Evolutionary conservation across 179 eudicot genomes (phyloP).

Genomic region (Camellia oleifera): DNA sequence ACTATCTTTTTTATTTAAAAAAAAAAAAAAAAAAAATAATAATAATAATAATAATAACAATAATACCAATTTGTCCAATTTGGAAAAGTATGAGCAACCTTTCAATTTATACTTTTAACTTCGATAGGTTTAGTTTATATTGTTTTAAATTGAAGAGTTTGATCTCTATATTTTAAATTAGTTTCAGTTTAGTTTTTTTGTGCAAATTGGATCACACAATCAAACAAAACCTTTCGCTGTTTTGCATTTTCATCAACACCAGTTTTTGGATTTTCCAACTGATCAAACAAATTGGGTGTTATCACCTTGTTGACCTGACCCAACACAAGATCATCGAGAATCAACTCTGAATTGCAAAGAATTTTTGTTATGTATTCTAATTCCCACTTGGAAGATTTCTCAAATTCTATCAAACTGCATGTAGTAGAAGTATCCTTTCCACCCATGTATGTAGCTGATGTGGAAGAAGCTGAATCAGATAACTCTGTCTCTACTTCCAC

Average conservation of each 20-base stretch:
- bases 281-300: constrained; percentile 52
- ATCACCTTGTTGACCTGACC: constrained; percentile 43
- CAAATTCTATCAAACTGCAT: constrained; percentile 14
- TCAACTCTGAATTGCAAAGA: constrained; percentile 44
- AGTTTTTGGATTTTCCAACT: constrained; percentile 50
- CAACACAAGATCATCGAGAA: constrained; percentile 37
- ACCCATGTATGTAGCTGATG: constrained; percentile 24
- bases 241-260: constrained; percentile 36
- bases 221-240: constrained; percentile 59
- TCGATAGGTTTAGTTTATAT: too few relatives aligned
- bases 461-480: constrained; percentile 62
- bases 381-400: constrained; percentile 50
- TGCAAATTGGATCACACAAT: constrained; percentile 33
- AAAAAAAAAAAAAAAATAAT: neutral
- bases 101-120: too few relatives aligned
- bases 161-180: too few relatives aligned
- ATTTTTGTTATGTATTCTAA: constrained; percentile 52
- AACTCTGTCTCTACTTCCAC: constrained; percentile 51
- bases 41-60: too few relatives aligned
- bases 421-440: constrained; percentile 21
- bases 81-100: neutral
- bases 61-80: neutral
- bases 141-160: too few relatives aligned
- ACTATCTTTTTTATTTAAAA: neutral
- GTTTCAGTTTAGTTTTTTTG: too few relatives aligned